A percentile compares a stretch with the other conserved stretches of the same genome.
phyloP scores from a whole-genome alignment of 441 rosid species.

The Breynia disticha region DNA sequence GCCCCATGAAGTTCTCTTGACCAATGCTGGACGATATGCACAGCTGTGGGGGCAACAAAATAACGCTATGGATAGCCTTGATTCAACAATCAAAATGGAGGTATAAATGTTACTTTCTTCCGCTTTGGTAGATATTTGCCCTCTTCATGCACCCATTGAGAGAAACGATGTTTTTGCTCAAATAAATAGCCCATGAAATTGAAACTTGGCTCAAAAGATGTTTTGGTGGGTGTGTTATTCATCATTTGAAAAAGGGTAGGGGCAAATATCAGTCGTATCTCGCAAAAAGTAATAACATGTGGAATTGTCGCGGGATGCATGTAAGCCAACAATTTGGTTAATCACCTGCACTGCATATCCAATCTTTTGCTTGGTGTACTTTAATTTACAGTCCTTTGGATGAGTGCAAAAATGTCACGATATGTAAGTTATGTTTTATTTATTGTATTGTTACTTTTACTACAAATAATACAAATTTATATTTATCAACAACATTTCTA shows the following conservation, averaged over 20 bases:
- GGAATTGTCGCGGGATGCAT: slow-evolving; percentile 1
- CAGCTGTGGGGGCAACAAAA: slow-evolving; percentile 95
- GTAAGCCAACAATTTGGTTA: slow-evolving; percentile 5
- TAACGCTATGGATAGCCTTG: slow-evolving; percentile 50
- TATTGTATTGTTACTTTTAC: slow-evolving; percentile 5
- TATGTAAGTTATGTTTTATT: not conserved
- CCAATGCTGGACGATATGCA: slow-evolving; percentile 81
- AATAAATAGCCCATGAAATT: not conserved
- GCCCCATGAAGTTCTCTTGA: slow-evolving; percentile 70
- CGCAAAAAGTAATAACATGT: not conserved
- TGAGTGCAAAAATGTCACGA: not conserved
- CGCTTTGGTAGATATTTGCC: not conserved
- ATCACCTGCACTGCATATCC: slow-evolving; percentile 1
- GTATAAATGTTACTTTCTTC: slow-evolving; percentile 14
- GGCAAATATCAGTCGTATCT: not conserved
- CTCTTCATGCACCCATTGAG: not conserved
- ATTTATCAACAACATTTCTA: no score
- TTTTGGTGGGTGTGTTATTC: slow-evolving; percentile 1
- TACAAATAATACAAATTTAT: not conserved
- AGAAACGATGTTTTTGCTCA: not conserved
- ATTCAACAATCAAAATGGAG: slow-evolving; percentile 45
- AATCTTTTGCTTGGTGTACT: not conserved
- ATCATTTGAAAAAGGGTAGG: not conserved
- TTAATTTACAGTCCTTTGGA: not conserved
- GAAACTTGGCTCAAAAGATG: not conserved